These are phyloP conservation scores for Modicella reniformis DNA, from an alignment of 371 early-diverging fungal species.

Conservation along the genomic window DNA sequence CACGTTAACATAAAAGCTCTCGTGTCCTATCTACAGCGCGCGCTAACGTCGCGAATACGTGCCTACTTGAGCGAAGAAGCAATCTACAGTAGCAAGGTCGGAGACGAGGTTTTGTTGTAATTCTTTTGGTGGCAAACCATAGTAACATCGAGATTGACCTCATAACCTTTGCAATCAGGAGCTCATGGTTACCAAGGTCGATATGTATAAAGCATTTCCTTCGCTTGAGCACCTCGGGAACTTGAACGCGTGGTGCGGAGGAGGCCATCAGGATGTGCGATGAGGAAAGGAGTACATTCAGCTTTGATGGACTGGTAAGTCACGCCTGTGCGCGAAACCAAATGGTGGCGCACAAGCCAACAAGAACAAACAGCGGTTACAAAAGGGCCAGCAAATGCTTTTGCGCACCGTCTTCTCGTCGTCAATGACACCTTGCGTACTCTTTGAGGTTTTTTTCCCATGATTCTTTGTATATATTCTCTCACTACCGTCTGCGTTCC, in stretches of 20 bases:
- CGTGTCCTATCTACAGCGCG: too few relatives aligned
- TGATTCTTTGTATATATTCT: too few relatives aligned
- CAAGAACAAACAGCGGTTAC: neutral
- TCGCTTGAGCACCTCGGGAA: constrained; percentile 62
- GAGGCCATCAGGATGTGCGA: constrained; percentile 18
- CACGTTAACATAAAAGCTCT: neutral
- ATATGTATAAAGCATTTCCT: constrained; percentile 72
- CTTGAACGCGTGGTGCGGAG: constrained; percentile 33
- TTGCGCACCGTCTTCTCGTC: too few relatives aligned
- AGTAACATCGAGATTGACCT: neutral
- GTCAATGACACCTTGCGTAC: too few relatives aligned
- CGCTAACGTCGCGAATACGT: too few relatives aligned
- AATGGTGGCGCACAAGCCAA: neutral
- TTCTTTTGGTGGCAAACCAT: constrained; percentile 35
- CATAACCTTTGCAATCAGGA: neutral
- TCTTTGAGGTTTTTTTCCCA: too few relatives aligned
- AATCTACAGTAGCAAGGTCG: constrained; percentile 59
- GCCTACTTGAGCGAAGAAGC: constrained; percentile 84
- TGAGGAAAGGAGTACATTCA: neutral
- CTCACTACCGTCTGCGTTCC: constrained; percentile 9
- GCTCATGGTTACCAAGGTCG: constrained; percentile 59
- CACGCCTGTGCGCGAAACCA: too few relatives aligned
- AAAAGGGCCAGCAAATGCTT: too few relatives aligned
- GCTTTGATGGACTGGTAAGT: too few relatives aligned
- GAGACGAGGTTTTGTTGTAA: constrained; percentile 7